Evolutionary conservation across 2,329 filamentous ascomycete species (phyloP), one percentile per base, ranked within the genome.

Genomic region (Akanthomyces muscarius): DNA sequence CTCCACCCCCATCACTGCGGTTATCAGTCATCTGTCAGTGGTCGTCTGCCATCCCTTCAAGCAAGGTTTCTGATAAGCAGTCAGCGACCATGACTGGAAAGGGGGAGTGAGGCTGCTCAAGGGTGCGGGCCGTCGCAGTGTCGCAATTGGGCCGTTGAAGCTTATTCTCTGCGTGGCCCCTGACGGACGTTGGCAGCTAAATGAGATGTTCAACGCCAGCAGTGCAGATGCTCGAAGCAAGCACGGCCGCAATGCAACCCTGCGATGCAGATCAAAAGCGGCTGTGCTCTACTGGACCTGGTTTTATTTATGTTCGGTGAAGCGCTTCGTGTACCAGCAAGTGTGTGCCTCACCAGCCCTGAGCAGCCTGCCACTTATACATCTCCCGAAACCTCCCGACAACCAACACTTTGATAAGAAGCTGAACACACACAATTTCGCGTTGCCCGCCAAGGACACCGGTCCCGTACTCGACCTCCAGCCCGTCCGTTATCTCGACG

Each of bases 401-500:
- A 61, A 61, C 58, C 58, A 53, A 61, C 41, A 61, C 36, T 16
- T 33, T 30, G 58, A 61, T 61, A 61, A 53, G 58, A 50, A 53
- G n/a, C 41, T 53, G n/a, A 38, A 18, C 16, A 18, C 16, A 18
- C 16, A 18, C 45, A 11, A 50, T 44, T 44, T n/a, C 30, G 28
- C 30, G 21, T 38, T 42, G 41, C 21, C 16, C 44, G 30, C 56
- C 21, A 51, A 38, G 56, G 4, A n/a, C 36, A 5, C 25, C 33
- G 6, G 28, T 57, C 42, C 41, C 28, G 28, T 47, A 42, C 54
- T 33, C 36, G 28, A 28, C 36, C 38, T 5, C 28, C n/a, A 10
- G 18, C 2, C 28, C 5, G 36, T 13, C 25, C 38, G 48, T 61
- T 61, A 61, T 61, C 58, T 61, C 48, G 21, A 21, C 38, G 38